Conservation (phyloP, 2,329 filamentous ascomycete genomes). For the Pseudocercospora musae region DNA sequence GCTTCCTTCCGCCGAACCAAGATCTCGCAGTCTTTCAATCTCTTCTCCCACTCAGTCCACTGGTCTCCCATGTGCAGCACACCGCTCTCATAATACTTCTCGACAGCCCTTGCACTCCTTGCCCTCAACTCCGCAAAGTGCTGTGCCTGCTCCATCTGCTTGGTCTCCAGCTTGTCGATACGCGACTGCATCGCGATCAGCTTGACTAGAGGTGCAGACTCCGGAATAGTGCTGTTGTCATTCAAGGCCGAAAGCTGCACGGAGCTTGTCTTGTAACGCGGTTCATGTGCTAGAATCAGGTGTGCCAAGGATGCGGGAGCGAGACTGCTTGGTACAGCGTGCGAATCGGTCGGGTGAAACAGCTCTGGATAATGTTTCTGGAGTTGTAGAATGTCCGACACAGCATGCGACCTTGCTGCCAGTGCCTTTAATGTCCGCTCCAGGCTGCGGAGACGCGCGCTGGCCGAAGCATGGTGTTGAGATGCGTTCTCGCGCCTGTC, state of each 20-base stretch:
- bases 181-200: slow-evolving; percentile 59
- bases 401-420: slow-evolving; percentile 38
- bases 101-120: slow-evolving; percentile 55
- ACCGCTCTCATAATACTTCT: slow-evolving; percentile 68
- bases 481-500: background rate
- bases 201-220: slow-evolving; percentile 45
- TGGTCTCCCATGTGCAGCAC: slow-evolving; percentile 65
- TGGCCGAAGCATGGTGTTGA: slow-evolving; percentile 17
- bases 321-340: slow-evolving; percentile 25
- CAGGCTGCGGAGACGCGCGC: slow-evolving; percentile 27
- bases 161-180: slow-evolving; percentile 59
- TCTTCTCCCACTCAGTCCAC: slow-evolving; percentile 68
- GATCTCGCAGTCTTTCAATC: slow-evolving; percentile 64
- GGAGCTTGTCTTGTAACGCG: slow-evolving; percentile 41
- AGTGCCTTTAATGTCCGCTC: slow-evolving; percentile 37
- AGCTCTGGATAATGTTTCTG: slow-evolving; percentile 42
- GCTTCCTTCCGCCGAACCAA: slow-evolving; percentile 62
- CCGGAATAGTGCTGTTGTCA: slow-evolving; percentile 43
- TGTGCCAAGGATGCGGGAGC: slow-evolving; percentile 29
- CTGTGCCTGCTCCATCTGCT: slow-evolving; percentile 59
- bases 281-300: slow-evolving; percentile 45
- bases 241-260: slow-evolving; percentile 45
- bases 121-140: slow-evolving; percentile 63
- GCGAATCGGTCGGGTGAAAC: slow-evolving; percentile 26
- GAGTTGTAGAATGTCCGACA: slow-evolving; percentile 41